These are phyloP conservation scores for Phaeotremella skinneri DNA, from an alignment of 768 basidiomycete species.

Conservation along the genomic window DNA sequence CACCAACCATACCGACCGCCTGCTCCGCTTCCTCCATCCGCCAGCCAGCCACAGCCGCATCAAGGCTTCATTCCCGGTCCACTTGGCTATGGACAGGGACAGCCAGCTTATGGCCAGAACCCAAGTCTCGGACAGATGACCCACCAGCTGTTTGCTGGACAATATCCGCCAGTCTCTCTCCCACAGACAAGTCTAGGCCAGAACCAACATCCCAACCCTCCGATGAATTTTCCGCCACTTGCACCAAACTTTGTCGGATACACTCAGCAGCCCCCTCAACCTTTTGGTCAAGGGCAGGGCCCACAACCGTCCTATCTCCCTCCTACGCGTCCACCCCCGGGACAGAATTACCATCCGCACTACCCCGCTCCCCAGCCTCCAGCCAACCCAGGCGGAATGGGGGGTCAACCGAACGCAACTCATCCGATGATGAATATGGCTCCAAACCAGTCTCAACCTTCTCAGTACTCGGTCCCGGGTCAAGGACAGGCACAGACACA, in stretches of 20 bases:
- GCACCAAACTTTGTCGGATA: too few species aligned
- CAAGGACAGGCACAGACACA: neutral
- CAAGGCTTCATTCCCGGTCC: neutral
- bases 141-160: neutral
- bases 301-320: neutral
- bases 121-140: neutral
- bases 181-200: neutral
- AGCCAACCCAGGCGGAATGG: neutral
- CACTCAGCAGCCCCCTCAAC: too few species aligned
- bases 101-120: neutral
- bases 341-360: neutral
- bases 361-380: neutral
- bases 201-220: neutral
- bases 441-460: too few species aligned
- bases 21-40: neutral
- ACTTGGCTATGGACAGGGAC: neutral
- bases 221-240: too few species aligned
- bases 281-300: too few species aligned
- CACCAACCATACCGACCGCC: conserved; percentile 10
- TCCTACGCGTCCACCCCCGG: neutral
- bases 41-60: neutral
- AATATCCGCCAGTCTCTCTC: neutral
- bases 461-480: neutral
- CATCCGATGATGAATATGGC: too few species aligned
- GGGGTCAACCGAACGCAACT: too few species aligned